phyloP scores from a whole-genome alignment of 257 asterid genomes.

The Haberlea rhodopensis region DNA sequence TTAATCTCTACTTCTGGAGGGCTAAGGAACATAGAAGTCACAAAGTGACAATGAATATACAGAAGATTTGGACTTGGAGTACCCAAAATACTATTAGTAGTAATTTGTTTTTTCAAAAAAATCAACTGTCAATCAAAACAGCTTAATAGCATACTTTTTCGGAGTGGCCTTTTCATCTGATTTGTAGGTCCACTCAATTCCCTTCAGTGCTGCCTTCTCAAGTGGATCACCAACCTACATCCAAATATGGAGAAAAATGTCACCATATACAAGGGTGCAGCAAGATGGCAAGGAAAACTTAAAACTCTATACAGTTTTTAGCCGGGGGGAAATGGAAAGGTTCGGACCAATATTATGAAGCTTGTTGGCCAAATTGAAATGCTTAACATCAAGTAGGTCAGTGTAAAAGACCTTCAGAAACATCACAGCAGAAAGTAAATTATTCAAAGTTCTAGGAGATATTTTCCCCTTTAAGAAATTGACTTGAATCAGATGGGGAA shows the following conservation, averaged over 20 bases:
- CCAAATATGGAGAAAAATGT: conserved; percentile 24
- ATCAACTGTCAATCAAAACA: conserved; percentile 1
- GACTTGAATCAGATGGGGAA: too few relatives aligned
- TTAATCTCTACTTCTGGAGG: conserved; percentile 5
- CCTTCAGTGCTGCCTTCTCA: conserved; percentile 96
- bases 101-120: background rate
- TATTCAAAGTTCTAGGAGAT: too few relatives aligned
- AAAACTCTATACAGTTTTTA: background rate
- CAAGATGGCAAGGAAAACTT: conserved; percentile 10
- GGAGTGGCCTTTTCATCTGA: conserved; percentile 98
- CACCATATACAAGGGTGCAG: conserved; percentile 20
- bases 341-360: conserved; percentile 5
- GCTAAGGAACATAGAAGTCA: background rate
- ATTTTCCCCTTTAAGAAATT: too few relatives aligned
- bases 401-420: too few relatives aligned
- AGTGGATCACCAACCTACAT: conserved; percentile 99
- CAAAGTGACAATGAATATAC: background rate
- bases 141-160: conserved; percentile 65
- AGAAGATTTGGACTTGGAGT: conserved; percentile 10
- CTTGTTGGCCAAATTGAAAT: conserved; percentile 11
- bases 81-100: background rate
- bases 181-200: conserved; percentile 89
- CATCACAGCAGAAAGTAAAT: too few relatives aligned
- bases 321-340: background rate
- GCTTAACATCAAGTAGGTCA: too few relatives aligned